Percentiles rank a stretch among this genome's conserved stretches.
These are phyloP conservation scores for Pseudomassariella vexata DNA, from an alignment of 2,329 filamentous ascomycete species.

Conservation along the genomic window DNA sequence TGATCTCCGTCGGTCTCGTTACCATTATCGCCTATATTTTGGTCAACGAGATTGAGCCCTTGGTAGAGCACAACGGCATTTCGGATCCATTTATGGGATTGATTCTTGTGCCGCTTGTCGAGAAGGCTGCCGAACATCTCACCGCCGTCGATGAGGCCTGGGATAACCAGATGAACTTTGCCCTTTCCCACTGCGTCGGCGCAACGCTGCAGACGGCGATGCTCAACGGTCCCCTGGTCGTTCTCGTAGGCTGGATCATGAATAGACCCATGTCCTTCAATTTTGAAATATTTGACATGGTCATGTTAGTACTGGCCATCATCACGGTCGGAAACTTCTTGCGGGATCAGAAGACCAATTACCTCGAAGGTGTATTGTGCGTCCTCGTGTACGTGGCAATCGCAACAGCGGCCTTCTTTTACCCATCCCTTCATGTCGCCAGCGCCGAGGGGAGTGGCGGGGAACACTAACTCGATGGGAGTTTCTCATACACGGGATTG, in stretches of 20 bases:
- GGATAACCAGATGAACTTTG: conserved; percentile 79
- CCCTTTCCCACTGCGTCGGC: conserved; percentile 78
- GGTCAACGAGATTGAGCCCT: conserved; percentile 64
- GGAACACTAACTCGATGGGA: too few relatives aligned
- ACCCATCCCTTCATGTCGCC: conserved; percentile 34
- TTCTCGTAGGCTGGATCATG: conserved; percentile 79
- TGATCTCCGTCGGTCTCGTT: conserved; percentile 61
- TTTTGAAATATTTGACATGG: conserved; percentile 83
- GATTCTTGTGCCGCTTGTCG: conserved; percentile 75
- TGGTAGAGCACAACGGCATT: conserved; percentile 38
- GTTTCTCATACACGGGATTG: too few relatives aligned
- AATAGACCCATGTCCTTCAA: conserved; percentile 67
- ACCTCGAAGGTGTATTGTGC: conserved; percentile 78
- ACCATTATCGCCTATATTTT: conserved; percentile 68
- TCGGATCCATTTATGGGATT: conserved; percentile 57
- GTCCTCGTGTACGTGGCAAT: conserved; percentile 61
- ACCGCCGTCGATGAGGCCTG: conserved; percentile 81
- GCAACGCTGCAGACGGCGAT: conserved; percentile 86
- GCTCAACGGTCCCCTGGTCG: conserved; percentile 77
- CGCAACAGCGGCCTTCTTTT: conserved; percentile 52
- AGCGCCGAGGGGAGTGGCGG: too few relatives aligned
- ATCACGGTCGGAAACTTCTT: conserved; percentile 84
- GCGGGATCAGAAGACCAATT: conserved; percentile 83
- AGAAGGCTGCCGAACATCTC: conserved; percentile 81
- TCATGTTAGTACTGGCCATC: conserved; percentile 75